These are phyloP conservation scores for Durotheca rogersii DNA, from an alignment of 495 filamentous ascomycete species.

Conservation along the genomic window DNA sequence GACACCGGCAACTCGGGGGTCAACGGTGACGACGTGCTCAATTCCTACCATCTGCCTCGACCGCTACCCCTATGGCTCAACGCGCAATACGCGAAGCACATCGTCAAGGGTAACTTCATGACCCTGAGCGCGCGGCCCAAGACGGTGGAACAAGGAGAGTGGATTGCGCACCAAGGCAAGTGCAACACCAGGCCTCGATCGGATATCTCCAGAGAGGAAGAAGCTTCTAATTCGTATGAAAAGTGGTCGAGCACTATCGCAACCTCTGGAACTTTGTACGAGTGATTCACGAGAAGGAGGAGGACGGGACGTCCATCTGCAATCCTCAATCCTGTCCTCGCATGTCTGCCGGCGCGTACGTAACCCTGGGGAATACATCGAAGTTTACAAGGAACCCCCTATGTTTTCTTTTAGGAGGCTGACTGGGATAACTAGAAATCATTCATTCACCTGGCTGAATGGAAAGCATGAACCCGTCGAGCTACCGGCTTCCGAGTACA, in stretches of 20 bases:
- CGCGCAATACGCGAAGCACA: slow-evolving; percentile 76
- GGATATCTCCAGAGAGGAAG: not conserved
- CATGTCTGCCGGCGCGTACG: slow-evolving; percentile 90
- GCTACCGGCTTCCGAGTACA: slow-evolving; percentile 80
- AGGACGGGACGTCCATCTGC: slow-evolving; percentile 71
- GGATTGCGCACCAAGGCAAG: slow-evolving; percentile 91
- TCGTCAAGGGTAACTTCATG: slow-evolving; percentile 96
- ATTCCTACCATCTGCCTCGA: slow-evolving; percentile 50
- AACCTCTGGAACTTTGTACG: slow-evolving; percentile 80
- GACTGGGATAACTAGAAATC: slow-evolving; percentile 55
- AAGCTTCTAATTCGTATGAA: slow-evolving; percentile 26
- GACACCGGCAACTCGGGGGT: slow-evolving; percentile 41
- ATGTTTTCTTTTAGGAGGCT: too few relatives aligned
- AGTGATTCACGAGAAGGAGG: slow-evolving; percentile 76
- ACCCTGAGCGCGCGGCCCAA: slow-evolving; percentile 86
- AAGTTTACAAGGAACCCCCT: too few relatives aligned
- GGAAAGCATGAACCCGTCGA: slow-evolving; percentile 62
- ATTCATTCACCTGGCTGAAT: slow-evolving; percentile 91
- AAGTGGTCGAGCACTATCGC: slow-evolving; percentile 89
- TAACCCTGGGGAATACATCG: slow-evolving; percentile 32
- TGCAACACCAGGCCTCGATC: slow-evolving; percentile 1
- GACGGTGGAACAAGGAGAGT: slow-evolving; percentile 86
- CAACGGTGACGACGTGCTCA: slow-evolving; percentile 53
- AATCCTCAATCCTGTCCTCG: slow-evolving; percentile 79
- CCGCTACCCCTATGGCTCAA: slow-evolving; percentile 65